A percentile compares a stretch with the other conserved stretches of the same genome.
phyloP scores from a whole-genome alignment of 2,329 filamentous ascomycete species.

The Pseudogymnoascus pannorum region DNA sequence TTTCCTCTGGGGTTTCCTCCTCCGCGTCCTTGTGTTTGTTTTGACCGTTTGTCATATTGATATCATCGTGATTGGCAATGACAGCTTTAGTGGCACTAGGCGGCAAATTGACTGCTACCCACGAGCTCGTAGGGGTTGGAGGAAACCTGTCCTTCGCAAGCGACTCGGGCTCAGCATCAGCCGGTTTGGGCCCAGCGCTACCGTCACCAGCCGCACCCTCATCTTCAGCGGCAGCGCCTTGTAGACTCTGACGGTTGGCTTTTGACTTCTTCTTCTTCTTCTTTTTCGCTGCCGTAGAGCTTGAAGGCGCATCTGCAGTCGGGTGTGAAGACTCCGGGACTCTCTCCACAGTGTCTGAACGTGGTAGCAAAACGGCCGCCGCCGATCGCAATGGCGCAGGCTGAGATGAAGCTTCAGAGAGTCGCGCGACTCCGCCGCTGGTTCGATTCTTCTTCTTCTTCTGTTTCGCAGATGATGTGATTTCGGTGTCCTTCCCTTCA shows the following conservation, averaged over 20 bases:
- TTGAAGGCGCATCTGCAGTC: not conserved
- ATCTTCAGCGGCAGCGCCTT: slow-evolving; percentile 8
- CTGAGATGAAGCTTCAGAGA: not conserved
- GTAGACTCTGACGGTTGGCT: slow-evolving; percentile 4
- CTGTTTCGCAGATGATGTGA: not conserved
- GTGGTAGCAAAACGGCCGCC: not conserved
- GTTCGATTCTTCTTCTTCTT: not conserved
- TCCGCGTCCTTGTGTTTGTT: not conserved
- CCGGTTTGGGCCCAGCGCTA: not conserved
- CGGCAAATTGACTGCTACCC: not conserved
- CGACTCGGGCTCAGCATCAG: not conserved
- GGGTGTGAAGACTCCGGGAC: not conserved
- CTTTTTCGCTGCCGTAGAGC: not conserved
- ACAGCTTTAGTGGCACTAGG: not conserved
- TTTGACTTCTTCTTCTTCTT: slow-evolving; percentile 8
- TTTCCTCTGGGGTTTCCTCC: not conserved
- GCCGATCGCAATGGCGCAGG: not conserved
- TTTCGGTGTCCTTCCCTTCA: not conserved
- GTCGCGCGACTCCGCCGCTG: not conserved
- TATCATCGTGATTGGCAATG: not conserved
- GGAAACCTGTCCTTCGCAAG: not conserved
- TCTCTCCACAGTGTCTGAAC: not conserved
- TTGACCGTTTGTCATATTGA: not conserved
- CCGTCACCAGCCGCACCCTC: not conserved
- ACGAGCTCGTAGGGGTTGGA: not conserved